Evolutionary conservation across 1,284 basidiomycete species (phyloP).

Genomic region (Schizophyllum amplum): DNA sequence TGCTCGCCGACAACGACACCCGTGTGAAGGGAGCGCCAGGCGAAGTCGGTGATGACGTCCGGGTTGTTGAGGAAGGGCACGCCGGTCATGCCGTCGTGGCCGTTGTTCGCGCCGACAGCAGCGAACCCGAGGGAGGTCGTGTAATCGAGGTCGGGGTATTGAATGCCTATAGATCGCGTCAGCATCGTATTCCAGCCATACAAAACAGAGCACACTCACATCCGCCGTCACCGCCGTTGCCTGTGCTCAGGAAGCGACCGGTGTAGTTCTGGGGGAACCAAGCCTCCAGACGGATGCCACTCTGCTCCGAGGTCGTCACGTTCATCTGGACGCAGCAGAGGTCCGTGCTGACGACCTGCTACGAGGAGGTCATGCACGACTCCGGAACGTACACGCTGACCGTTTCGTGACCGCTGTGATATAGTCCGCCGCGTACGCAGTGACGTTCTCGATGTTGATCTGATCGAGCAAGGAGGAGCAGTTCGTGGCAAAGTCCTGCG

Average conservation of each 20-base stretch:
- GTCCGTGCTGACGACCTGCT: not conserved
- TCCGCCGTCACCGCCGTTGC: constrained; percentile 18
- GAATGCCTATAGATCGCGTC: constrained; percentile 14
- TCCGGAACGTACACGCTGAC: not conserved
- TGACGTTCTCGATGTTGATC: not conserved
- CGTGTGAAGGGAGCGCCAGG: constrained; percentile 20
- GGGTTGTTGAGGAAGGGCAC: constrained; percentile 15
- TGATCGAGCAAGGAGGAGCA: not conserved
- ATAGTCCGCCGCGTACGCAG: not conserved
- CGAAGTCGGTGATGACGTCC: constrained; percentile 21
- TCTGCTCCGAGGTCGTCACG: constrained; percentile 3
- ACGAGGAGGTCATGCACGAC: not conserved
- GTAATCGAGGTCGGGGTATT: constrained; percentile 18
- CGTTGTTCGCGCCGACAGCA: constrained; percentile 20
- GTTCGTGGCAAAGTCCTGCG: not conserved
- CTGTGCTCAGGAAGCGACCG: constrained; percentile 16
- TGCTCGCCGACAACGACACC: constrained; percentile 18
- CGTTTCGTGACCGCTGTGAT: not conserved
- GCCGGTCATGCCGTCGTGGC: constrained; percentile 20
- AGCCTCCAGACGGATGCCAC: constrained; percentile 6
- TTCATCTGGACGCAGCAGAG: constrained; percentile 10
- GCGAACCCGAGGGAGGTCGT: constrained; percentile 17
- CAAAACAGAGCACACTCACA: constrained; percentile 13
- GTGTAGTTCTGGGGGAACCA: constrained; percentile 10
- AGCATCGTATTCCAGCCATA: not conserved